A percentile compares a stretch with the other conserved stretches of the same genome.
These are phyloP conservation scores for Sporothrix inflata DNA, from an alignment of 2,329 filamentous ascomycete species.

Conservation along the genomic window DNA sequence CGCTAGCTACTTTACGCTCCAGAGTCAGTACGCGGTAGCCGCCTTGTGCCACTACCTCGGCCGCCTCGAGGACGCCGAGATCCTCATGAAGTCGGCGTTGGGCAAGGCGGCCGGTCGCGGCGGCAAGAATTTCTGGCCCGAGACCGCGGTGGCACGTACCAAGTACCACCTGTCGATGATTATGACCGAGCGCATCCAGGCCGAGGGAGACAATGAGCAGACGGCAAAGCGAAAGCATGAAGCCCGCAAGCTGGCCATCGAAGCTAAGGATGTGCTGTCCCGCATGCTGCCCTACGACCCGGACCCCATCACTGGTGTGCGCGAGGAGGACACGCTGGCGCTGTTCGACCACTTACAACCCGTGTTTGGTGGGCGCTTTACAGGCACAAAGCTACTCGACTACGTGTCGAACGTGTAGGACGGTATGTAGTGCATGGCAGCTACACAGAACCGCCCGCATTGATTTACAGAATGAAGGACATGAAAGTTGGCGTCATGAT, in stretches of 20 bases:
- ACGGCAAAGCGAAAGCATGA: not conserved
- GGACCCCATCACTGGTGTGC: conserved; percentile 31
- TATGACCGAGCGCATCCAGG: conserved; percentile 22
- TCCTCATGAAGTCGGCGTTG: conserved; percentile 29
- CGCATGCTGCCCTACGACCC: conserved; percentile 34
- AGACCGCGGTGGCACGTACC: conserved; percentile 31
- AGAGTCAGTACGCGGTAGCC: conserved; percentile 33
- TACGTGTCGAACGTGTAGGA: conserved; percentile 27
- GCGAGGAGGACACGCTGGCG: conserved; percentile 32
- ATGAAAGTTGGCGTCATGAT: not conserved
- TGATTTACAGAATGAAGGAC: not conserved
- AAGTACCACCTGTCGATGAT: conserved; percentile 33
- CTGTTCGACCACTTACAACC: conserved; percentile 35
- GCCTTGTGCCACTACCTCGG: conserved; percentile 31
- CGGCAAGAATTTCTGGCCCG: conserved; percentile 33
- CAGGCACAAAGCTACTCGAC: conserved; percentile 29
- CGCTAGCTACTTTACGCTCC: conserved; percentile 34
- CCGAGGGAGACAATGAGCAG: not conserved
- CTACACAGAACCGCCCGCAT: not conserved
- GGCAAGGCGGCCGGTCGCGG: conserved; percentile 26
- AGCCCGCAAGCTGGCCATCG: conserved; percentile 28
- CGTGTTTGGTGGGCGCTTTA: conserved; percentile 34
- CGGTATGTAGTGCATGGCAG: not conserved
- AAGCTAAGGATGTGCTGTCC: conserved; percentile 33
- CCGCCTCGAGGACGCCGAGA: conserved; percentile 31